Percentiles rank a stretch among this genome's conserved stretches.
These are phyloP conservation scores for Aspergillus oerlinghausenensis DNA, from an alignment of 2,329 filamentous ascomycete genomes.

Conservation along the genomic window DNA sequence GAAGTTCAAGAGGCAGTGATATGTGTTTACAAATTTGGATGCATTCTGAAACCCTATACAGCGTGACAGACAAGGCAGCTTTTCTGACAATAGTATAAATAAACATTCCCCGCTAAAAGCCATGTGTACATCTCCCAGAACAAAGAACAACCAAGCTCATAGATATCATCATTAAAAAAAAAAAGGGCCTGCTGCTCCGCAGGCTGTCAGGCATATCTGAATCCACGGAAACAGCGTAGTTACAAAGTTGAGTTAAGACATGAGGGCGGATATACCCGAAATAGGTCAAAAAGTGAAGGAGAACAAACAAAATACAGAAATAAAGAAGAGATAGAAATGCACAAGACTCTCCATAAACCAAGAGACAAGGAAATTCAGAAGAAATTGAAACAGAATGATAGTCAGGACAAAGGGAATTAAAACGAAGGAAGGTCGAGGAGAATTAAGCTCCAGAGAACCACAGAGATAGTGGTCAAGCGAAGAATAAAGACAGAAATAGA, in stretches of 20 bases:
- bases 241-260: background rate
- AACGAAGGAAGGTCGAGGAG: background rate
- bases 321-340: background rate
- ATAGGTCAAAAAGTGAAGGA: conserved; percentile 1
- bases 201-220: background rate
- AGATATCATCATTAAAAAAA: background rate
- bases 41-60: background rate
- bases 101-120: background rate
- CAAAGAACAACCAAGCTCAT: background rate
- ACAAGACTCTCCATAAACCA: conserved; percentile 4
- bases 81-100: background rate
- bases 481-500: background rate
- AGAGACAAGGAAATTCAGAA: background rate
- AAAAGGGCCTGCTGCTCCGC: background rate
- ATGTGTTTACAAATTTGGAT: background rate
- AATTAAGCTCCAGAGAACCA: background rate
- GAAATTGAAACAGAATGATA: background rate
- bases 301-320: background rate
- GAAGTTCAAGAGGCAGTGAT: background rate
- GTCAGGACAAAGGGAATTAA: background rate
- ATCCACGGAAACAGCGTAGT: background rate
- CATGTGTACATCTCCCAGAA: background rate
- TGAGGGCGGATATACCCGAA: background rate
- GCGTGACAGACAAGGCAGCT: background rate
- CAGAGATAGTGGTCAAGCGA: background rate